phyloP scores from a whole-genome alignment of 192 early-diverging fungal species.

The Geranomyces variabilis region DNA sequence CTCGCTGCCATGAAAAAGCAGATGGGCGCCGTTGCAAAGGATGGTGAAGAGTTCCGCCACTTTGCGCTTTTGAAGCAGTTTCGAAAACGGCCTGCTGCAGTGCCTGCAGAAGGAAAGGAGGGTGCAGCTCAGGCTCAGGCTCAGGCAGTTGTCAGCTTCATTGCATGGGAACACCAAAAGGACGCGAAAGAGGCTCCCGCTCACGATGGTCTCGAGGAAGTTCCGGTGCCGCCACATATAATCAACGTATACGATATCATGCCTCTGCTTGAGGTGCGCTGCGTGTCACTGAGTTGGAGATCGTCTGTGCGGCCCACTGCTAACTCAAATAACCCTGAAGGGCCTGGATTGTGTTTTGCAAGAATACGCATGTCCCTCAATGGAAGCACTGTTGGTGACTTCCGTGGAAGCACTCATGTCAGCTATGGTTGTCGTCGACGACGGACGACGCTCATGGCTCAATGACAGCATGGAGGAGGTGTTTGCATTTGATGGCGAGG shows the following conservation, averaged over 20 bases:
- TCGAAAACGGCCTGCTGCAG: neutral
- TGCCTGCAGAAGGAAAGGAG: too few species aligned
- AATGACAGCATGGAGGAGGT: constrained; percentile 38
- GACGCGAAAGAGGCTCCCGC: too few species aligned
- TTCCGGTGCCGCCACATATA: neutral
- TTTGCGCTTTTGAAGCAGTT: constrained; percentile 6
- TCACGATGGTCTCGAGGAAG: too few species aligned
- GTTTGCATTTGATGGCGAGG: constrained; percentile 37
- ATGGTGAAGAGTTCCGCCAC: neutral
- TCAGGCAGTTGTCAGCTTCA: neutral
- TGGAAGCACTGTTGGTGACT: neutral
- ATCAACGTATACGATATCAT: constrained; percentile 24
- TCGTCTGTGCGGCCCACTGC: neutral
- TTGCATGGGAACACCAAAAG: neutral
- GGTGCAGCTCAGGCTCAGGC: too few species aligned
- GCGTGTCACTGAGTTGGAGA: neutral
- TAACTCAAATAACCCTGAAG: too few species aligned
- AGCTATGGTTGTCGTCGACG: constrained; percentile 2
- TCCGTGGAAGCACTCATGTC: neutral
- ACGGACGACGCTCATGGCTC: neutral
- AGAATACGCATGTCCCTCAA: constrained; percentile 12
- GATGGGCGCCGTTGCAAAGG: neutral
- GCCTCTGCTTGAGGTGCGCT: constrained; percentile 10
- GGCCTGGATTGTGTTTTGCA: constrained; percentile 8
- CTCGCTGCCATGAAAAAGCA: constrained; percentile 24